Conservation (phyloP, 2,329 filamentous ascomycete species). For the Endoconidiophora polonica region DNA sequence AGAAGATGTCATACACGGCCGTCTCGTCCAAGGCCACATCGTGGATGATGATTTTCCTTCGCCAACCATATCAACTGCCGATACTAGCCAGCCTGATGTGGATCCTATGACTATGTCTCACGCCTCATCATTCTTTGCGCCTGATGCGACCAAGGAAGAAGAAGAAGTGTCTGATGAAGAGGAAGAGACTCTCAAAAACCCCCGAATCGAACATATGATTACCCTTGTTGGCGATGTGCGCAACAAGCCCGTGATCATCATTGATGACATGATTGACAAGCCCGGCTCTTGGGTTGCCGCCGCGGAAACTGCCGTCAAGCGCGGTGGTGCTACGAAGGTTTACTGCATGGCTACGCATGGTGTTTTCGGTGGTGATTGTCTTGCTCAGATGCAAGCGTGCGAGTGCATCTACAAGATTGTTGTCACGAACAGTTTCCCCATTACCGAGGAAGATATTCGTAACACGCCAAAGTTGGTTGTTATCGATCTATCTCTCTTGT, state of each 20-base stretch:
- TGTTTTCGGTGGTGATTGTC: conserved; percentile 75
- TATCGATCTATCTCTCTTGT: conserved; percentile 71
- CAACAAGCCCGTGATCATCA: conserved; percentile 75
- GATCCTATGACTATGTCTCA: conserved; percentile 69
- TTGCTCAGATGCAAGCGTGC: conserved; percentile 81
- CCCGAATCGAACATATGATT: conserved; percentile 80
- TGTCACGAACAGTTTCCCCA: conserved; percentile 94
- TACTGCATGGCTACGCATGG: conserved; percentile 97
- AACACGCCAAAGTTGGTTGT: conserved; percentile 71
- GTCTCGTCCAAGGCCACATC: conserved; percentile 83
- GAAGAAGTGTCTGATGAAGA: conserved; percentile 78
- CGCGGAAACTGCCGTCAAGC: conserved; percentile 89
- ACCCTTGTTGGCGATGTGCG: conserved; percentile 93
- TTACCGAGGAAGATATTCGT: conserved; percentile 54
- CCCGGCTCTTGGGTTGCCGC: conserved; percentile 93
- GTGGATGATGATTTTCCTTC: conserved; percentile 88
- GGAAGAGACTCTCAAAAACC: conserved; percentile 70
- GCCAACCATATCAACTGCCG: conserved; percentile 52
- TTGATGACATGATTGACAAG: conserved; percentile 99
- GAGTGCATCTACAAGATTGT: conserved; percentile 88
- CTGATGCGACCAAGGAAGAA: conserved; percentile 58
- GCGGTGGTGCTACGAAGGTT: conserved; percentile 77
- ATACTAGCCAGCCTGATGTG: conserved; percentile 48
- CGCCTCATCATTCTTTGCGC: conserved; percentile 65
- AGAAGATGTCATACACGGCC: conserved; percentile 77